These are phyloP conservation scores for Talaromyces piceae DNA, from an alignment of 2,329 filamentous ascomycete genomes.

Conservation along the genomic window DNA sequence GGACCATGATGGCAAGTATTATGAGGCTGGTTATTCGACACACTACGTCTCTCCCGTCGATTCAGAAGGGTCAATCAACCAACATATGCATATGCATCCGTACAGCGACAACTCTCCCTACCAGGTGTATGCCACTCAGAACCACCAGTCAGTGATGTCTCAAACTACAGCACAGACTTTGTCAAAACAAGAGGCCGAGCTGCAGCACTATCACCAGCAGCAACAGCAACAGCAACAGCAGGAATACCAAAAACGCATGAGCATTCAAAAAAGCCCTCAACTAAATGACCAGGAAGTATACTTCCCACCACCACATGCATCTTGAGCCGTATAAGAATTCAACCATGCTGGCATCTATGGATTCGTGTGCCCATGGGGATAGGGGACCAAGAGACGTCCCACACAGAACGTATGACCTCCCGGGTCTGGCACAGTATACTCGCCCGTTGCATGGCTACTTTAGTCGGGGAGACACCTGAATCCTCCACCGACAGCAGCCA, in stretches of 20 bases:
- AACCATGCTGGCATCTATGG: background rate
- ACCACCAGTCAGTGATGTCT: background rate
- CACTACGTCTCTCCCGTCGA: constrained; percentile 10
- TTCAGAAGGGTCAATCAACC: background rate
- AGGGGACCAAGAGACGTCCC: background rate
- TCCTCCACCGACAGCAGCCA: constrained; percentile 1
- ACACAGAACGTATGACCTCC: background rate
- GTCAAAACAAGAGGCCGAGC: background rate
- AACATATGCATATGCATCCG: constrained; percentile 9
- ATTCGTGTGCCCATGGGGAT: background rate
- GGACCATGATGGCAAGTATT: constrained; percentile 21
- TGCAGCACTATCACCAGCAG: background rate
- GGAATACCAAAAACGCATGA: background rate
- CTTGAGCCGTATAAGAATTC: background rate
- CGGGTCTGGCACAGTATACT: background rate
- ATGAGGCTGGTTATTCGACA: constrained; percentile 16
- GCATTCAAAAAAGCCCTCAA: background rate
- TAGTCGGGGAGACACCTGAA: background rate
- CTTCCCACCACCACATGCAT: constrained; percentile 6
- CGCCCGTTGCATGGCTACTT: constrained; percentile 5
- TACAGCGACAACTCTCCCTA: background rate
- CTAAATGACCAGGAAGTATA: constrained; percentile 1
- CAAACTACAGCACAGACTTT: background rate
- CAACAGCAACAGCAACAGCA: background rate
- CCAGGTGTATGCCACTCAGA: background rate